Base-by-base conservation (phyloP, 768 basidiomycete genomes). In the Rhizopogon vinicolor region DNA sequence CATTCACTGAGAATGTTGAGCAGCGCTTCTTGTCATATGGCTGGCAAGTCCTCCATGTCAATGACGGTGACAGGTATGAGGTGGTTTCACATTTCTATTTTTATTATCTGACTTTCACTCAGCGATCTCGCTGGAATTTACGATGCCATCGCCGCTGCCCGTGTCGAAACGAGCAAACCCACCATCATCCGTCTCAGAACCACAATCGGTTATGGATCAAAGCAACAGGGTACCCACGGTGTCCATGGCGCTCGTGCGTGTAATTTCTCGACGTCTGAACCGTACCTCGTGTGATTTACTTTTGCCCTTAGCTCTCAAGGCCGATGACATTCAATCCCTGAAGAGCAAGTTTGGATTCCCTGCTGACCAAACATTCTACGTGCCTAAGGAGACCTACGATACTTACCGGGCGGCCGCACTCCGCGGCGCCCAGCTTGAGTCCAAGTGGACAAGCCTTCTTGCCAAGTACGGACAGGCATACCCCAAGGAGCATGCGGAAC, bases 1-100 rank as follows among this genome's bases (percentile, higher is more conserved):
- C 95, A 16, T 98, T 98, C 80, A 98, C 95, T 42, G 95, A 98
- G 73, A 84, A 97, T 63, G 93, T 96, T 53, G 84, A 82, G 62
- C 84, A 87, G 67, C 86, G 95, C 54, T 97, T 94, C 80, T 74
- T 85, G 67, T 70, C 95, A 2, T 97, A 97, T 72, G 93, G 91
- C 53, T 98, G 95, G 95, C 89, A 97, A 60, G 92, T 95, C 55
- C 82, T 95, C 58, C 82, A 81, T 65, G 90, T 94, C 56, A 78
- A 86, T 56, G 76, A 93, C 57, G 93, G 93, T 51, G 87, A 93
- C 73, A 76, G 68, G 88, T 92, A 62, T 69, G 74, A 71, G 19
- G 42, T 28, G 22, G 39, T 41, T 9, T 18, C 14, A 19, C 8
- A 13, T 57, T 3, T 43, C 33, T 16, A 10, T 49, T 28, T 60